Conservation (phyloP, 192 early-diverging fungal genomes). For the Backusella sp. region DNA sequence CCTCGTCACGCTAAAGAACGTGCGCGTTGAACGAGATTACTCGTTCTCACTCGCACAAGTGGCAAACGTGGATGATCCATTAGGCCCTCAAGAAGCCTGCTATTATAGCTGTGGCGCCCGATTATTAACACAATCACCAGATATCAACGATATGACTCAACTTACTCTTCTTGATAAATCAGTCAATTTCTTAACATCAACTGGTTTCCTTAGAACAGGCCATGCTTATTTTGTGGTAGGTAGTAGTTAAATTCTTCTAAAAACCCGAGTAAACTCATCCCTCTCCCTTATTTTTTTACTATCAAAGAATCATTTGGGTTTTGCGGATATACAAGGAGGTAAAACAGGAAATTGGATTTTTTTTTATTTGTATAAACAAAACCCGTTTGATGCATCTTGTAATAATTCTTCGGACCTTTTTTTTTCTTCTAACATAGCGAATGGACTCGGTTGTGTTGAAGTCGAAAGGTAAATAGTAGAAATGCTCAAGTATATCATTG, state of each 20-base stretch:
- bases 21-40: neutral
- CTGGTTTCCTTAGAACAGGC: conserved; percentile 8
- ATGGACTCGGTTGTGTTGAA: conserved; percentile 21
- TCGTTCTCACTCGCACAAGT: conserved; percentile 17
- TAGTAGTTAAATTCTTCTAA: neutral
- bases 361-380: neutral
- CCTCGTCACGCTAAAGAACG: neutral
- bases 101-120: conserved; percentile 17
- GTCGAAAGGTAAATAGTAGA: conserved; percentile 3
- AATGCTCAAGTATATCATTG: neutral
- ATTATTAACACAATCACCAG: conserved; percentile 8
- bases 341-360: neutral
- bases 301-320: conserved; percentile 21
- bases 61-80: neutral
- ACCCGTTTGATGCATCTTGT: neutral
- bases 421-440: neutral
- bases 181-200: neutral
- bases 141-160: neutral
- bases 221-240: conserved; percentile 20
- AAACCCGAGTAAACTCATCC: too few species aligned
- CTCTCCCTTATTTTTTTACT: neutral
- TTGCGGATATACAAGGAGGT: conserved; percentile 15
- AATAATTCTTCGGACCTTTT: neutral
- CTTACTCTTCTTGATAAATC: conserved; percentile 16
- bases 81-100: conserved; percentile 11